phyloP scores from a whole-genome alignment of 306 rosid species.

The Corylus heterophylla region DNA sequence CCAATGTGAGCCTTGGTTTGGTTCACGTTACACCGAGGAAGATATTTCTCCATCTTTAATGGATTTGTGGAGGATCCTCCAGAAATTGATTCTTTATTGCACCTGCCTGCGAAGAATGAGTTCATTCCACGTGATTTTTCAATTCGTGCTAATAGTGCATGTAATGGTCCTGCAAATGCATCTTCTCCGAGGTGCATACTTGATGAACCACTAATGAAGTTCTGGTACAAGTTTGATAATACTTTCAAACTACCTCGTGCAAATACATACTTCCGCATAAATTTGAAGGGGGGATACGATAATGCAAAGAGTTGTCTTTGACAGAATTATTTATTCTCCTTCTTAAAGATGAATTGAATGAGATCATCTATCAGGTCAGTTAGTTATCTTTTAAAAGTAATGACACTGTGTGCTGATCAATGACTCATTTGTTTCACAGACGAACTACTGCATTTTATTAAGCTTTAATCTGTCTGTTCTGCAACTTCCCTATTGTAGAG shows the following conservation, averaged over 20 bases:
- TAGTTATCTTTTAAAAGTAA: conserved; percentile 30
- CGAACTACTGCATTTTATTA: conserved; percentile 3
- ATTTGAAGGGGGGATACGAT: conserved; percentile 82
- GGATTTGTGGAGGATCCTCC: conserved; percentile 83
- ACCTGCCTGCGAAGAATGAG: conserved; percentile 88
- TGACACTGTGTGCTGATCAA: not conserved
- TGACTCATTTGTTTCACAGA: conserved; percentile 8
- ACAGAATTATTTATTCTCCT: conserved; percentile 77
- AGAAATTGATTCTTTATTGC: conserved; percentile 64
- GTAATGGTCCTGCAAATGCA: conserved; percentile 37
- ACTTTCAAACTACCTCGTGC: conserved; percentile 92
- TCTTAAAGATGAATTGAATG: conserved; percentile 89
- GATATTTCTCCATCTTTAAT: conserved; percentile 69
- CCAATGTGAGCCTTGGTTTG: conserved; percentile 90
- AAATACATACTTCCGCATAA: conserved; percentile 80
- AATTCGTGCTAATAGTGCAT: conserved; percentile 44
- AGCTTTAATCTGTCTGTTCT: not conserved
- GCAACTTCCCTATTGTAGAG: not conserved
- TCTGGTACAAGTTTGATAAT: conserved; percentile 86
- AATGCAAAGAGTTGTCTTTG: conserved; percentile 59
- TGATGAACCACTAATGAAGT: conserved; percentile 82
- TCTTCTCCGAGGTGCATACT: conserved; percentile 71
- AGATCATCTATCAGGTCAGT: conserved; percentile 82
- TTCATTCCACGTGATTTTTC: conserved; percentile 93
- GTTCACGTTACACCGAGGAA: conserved; percentile 69